These are phyloP conservation scores for Pythium phragmiticola DNA, from an alignment of 352 stramenopile species.

Conservation along the genomic window DNA sequence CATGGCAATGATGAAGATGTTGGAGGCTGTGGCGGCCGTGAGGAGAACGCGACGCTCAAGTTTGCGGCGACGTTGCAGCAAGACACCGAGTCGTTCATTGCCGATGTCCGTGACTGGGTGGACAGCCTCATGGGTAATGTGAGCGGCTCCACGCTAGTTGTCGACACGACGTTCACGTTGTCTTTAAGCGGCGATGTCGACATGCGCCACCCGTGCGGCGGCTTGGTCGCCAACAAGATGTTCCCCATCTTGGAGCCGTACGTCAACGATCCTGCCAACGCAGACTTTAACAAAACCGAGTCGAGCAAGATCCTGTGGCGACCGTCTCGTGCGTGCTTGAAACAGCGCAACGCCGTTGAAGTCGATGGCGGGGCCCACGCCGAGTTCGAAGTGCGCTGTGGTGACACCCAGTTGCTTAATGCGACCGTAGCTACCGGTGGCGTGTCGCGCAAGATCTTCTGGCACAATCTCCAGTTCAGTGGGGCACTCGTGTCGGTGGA, in stretches of 20 bases:
- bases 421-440: slow-evolving; percentile 20
- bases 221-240: slow-evolving; percentile 26
- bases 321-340: slow-evolving; percentile 26
- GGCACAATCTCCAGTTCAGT: slow-evolving; percentile 27
- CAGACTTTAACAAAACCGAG: slow-evolving; percentile 18
- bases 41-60: not conserved
- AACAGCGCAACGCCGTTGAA: slow-evolving; percentile 25
- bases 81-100: slow-evolving; percentile 25
- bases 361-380: slow-evolving; percentile 34
- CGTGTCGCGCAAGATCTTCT: slow-evolving; percentile 30
- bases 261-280: slow-evolving; percentile 24
- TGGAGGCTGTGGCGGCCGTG: not conserved
- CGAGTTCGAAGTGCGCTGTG: slow-evolving; percentile 29
- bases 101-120: slow-evolving; percentile 16
- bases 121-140: slow-evolving; percentile 5
- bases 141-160: slow-evolving; percentile 9
- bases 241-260: slow-evolving; percentile 28
- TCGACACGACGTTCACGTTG: slow-evolving; percentile 27
- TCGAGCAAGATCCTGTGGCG: slow-evolving; percentile 28
- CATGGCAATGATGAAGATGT: not conserved
- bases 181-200: slow-evolving; percentile 22
- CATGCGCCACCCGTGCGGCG: slow-evolving; percentile 18
- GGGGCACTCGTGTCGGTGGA: slow-evolving; percentile 28
- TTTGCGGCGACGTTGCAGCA: slow-evolving; percentile 21
- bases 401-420: slow-evolving; percentile 22